phyloP scores from a whole-genome alignment of 345 rosid species.

The Euphorbia lathyris region DNA sequence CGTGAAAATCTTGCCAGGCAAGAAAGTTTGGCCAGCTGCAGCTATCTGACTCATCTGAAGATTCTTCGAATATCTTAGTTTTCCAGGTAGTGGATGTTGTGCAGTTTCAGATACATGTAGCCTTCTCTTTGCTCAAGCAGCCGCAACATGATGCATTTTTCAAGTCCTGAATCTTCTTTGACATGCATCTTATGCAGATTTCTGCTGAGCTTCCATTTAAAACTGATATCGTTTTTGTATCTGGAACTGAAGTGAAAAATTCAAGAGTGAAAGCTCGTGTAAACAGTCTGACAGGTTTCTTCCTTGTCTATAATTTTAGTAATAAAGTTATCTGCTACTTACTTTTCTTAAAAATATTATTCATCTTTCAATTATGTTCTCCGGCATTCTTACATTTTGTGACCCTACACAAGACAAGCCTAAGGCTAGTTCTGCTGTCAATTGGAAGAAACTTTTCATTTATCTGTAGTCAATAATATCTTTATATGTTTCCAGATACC shows the following conservation, averaged over 20 bases:
- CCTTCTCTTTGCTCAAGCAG: conserved; percentile 15
- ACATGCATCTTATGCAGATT: conserved; percentile 42
- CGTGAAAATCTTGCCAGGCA: conserved; percentile 36
- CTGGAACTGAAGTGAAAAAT: conserved; percentile 44
- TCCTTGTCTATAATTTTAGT: conserved; percentile 12
- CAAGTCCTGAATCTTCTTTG: conserved; percentile 9
- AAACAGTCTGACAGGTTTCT: conserved; percentile 67
- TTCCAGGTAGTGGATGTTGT: conserved; percentile 58
- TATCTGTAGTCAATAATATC: background rate
- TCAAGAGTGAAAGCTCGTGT: conserved; percentile 56
- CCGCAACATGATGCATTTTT: conserved; percentile 4
- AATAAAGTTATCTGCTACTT: conserved; percentile 3
- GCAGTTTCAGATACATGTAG: conserved; percentile 3
- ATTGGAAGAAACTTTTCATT: background rate
- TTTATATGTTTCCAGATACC: conserved; percentile 33
- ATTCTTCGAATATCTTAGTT: conserved; percentile 60
- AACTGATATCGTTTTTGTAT: conserved; percentile 66
- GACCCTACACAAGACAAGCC: background rate
- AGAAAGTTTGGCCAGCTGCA: conserved; percentile 44
- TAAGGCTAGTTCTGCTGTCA: background rate
- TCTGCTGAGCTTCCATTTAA: conserved; percentile 60
- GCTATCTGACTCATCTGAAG: conserved; percentile 59
- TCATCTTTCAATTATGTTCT: conserved; percentile 7
- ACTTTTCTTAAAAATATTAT: conserved; percentile 4
- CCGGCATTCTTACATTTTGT: background rate